Evolutionary conservation across 2,329 filamentous ascomycete genomes (phyloP).

Genomic region (Cercospora berteroae): DNA sequence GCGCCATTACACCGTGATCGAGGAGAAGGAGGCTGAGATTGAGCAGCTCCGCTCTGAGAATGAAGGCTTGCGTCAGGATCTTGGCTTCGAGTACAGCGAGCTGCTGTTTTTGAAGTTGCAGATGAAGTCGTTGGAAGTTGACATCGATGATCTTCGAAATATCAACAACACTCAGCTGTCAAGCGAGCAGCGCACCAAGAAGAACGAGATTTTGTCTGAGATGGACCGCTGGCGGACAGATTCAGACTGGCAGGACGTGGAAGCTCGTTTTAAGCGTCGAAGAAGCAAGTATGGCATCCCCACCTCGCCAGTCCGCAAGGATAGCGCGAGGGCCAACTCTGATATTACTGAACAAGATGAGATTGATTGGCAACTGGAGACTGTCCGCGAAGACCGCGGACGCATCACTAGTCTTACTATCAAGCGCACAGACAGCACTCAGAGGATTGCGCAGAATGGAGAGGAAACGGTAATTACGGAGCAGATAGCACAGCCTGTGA

Average conservation of each 20-base stretch:
- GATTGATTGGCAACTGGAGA: slow-evolving; percentile 31
- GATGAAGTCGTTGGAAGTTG: slow-evolving; percentile 39
- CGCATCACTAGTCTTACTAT: slow-evolving; percentile 32
- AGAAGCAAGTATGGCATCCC: slow-evolving; percentile 34
- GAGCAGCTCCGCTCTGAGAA: slow-evolving; percentile 39
- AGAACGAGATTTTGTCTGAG: slow-evolving; percentile 31
- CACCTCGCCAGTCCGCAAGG: slow-evolving; percentile 17
- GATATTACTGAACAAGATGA: slow-evolving; percentile 20
- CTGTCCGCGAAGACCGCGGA: slow-evolving; percentile 27
- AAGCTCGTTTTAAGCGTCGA: slow-evolving; percentile 34
- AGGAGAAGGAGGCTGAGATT: slow-evolving; percentile 35
- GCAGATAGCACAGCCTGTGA: slow-evolving; percentile 12
- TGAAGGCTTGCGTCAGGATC: slow-evolving; percentile 38
- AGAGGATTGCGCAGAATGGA: slow-evolving; percentile 1
- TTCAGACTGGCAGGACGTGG: slow-evolving; percentile 38
- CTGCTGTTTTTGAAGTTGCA: slow-evolving; percentile 43
- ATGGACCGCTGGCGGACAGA: slow-evolving; percentile 37
- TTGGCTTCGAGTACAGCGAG: slow-evolving; percentile 42
- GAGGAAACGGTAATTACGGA: slow-evolving; percentile 9
- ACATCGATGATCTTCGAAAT: slow-evolving; percentile 29
- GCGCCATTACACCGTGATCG: slow-evolving; percentile 31
- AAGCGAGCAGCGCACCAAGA: slow-evolving; percentile 14
- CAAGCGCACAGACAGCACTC: slow-evolving; percentile 23
- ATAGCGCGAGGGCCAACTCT: slow-evolving; percentile 5
- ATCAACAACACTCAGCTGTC: slow-evolving; percentile 19